phyloP scores from a whole-genome alignment of 352 stramenopile genomes.

The Blastocystis sp. region DNA sequence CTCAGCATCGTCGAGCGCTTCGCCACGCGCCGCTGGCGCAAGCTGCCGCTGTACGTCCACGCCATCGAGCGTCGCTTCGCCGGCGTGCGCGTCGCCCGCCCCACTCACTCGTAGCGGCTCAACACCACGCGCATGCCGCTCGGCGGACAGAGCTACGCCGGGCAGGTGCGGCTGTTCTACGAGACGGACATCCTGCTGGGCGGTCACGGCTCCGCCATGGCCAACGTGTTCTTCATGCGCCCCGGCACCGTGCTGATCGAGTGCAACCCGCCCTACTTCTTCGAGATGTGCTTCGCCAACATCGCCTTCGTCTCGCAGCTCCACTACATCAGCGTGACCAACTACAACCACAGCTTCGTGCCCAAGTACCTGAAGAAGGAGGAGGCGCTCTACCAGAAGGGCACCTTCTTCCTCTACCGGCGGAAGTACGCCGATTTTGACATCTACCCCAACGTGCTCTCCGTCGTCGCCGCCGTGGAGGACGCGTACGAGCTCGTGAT shows the following conservation, averaged over 20 bases:
- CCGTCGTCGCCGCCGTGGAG: conserved; percentile 12
- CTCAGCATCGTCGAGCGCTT: conserved; percentile 16
- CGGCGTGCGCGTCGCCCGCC: neutral
- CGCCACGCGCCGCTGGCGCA: neutral
- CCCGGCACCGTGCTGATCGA: conserved; percentile 43
- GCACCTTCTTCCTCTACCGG: conserved; percentile 34
- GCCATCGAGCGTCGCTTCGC: conserved; percentile 9
- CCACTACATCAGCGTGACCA: conserved; percentile 47
- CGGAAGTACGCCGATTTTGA: conserved; percentile 29
- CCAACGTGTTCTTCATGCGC: conserved; percentile 39
- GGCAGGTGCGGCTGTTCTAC: conserved; percentile 49
- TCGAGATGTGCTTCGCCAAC: conserved; percentile 51
- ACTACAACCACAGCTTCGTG: neutral
- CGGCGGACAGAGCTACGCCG: neutral
- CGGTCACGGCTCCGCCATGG: conserved; percentile 24
- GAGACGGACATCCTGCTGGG: conserved; percentile 47
- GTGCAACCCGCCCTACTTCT: conserved; percentile 56
- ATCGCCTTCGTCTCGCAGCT: conserved; percentile 29
- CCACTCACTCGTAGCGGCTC: conserved; percentile 6
- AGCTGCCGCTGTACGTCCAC: conserved; percentile 9
- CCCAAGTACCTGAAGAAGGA: conserved; percentile 3
- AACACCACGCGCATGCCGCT: neutral
- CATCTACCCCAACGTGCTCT: conserved; percentile 25
- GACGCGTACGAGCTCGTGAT: conserved; percentile 27
- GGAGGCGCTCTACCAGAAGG: conserved; percentile 3